Evolutionary conservation across 257 asterid species (phyloP), one percentile per base, ranked within the genome.

Genomic region (Ophiorrhiza pumila): DNA sequence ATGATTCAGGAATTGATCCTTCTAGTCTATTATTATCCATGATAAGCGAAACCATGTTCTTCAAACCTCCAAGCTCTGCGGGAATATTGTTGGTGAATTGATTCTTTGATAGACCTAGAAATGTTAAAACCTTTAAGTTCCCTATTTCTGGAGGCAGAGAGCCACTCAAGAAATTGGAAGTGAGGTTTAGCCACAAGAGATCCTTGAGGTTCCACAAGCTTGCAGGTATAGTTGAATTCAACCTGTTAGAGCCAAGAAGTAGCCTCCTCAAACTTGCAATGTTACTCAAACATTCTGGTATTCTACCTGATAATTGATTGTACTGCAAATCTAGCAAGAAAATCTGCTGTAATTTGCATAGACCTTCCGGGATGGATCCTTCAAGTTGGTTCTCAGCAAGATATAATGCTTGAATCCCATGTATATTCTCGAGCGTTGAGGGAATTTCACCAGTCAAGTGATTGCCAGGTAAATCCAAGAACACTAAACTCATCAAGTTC

Each of bases 231-330:
- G 23, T 52, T 6, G 74, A 69, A 34, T 3, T 29, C 29, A 69
- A 69, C 29, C 7, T 52, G 47, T 69, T 69, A 11, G 47, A 20
- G 17, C 64, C 32, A 1, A 69, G 64, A 12, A 18, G 13, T 4
- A 69, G 41, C 1, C 52, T 1, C 6, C 64, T 69, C 25, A 69
- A 35, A 22, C 64, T 5, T 8, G 63, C 29, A 1, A 34, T n/a
- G 25, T 52, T 52, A 37, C 85, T 72, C 1, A 79, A 34, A 23
- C 84, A 84, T n/a, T 71, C 75, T 0, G 84, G 83, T n/a, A 84
- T 43, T 12, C 45, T 34, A 7, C 83, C 79, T 2, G 34, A 25
- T 29, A 75, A 39, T 31, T 34, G 34, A 47, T 82, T 84, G 11
- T 14, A 5, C 7, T 32, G 2, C 65, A 79, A 22, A 49, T 50